Base-by-base conservation (phyloP, 306 rosid species). In the Vigna hirtella region DNA sequence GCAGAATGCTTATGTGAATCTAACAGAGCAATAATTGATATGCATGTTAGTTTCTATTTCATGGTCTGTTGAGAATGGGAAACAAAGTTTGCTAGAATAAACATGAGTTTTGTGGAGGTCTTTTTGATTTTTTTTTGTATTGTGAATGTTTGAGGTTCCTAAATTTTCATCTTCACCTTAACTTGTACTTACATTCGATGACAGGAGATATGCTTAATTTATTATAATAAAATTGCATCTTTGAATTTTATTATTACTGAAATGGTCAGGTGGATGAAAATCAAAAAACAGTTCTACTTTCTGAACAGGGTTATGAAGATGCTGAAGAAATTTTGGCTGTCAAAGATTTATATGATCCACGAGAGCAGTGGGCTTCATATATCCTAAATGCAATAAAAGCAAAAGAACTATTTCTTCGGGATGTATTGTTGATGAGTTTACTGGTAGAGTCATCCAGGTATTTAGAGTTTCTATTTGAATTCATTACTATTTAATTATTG, bases 391-490 rank as follows among this genome's bases (percentile, higher is more conserved):
- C 98, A 82, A 86, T 95, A 74, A 95, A 95, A 86, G 93, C 97
- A 3, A 95, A 93, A 83, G 98, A 95, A 82, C 88, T 95, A 65
- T 95, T 95, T 91, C 98, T 95, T 64, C 89, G 82, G 85, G 98
- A 95, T 73, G 96, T 95, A 95, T 95, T 52, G 98, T 95, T 63
- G 98, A 95, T 47, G 98, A 95, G 85, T 95, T 95, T 84, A 95
- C 98, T 36, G 98, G 98, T 80, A 71, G 98, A 71, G 98, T 95
- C 63, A 95, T 95, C 98, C 98, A 95, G 96, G 98, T 95, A 78
- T 70, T 70, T 36, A 59, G 48, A 70, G 17, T 63, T 70, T 82
- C 45, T 58, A 26, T 55, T 47, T 10, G 53, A 45, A 70, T 79
- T 67, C 28, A 66, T 58, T 22, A 22, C 24, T 22, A 1, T 22